Base-by-base conservation (phyloP, 192 early-diverging fungal genomes). In the Helicostylum pulchrum region DNA sequence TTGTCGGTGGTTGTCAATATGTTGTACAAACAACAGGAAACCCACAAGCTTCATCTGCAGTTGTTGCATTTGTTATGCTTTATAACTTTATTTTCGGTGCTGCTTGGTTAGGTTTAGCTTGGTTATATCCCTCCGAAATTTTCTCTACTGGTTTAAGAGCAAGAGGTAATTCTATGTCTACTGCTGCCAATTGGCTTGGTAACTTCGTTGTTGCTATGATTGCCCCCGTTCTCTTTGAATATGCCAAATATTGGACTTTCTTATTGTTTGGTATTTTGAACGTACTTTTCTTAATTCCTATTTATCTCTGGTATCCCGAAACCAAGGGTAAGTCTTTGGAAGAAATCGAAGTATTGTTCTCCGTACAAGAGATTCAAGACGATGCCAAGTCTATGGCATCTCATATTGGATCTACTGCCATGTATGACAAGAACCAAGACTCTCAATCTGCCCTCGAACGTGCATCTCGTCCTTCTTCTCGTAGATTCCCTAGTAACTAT, bases 51-150 rank as follows among this genome's bases (percentile, higher is more conserved):
- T 64, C 66, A 11, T 34, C 44, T 42, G 65, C 49, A 21, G 66
- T 72, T 10, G 77, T 90, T 8, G 80, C 81, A 19, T 80, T 79
- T 68, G 71, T 80, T 11, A 76, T 80, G 49, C 72, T 88, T 47
- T 90, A 87, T 67, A 58, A 88, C 52, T 92, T 90, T 77, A 77
- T 89, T 4, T 77, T 78, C 51, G 81, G 79, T 36, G 94, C 92
- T 53, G 90, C 89, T 30, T 94, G 92, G 92, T 85, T 91, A 0
- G 90, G 90, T 47, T 80, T 90, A 17, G 88, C 82, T 14, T 94
- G 90, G 91, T 78, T 91, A 51, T 90, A 92, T 61, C 85, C 90
- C 44, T 77, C 85, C 17, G 92, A 94, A 69, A 92, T 94, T 53
- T 91, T 90, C 75, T 85, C 90, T 8, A 83, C 89, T 53, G 83